phyloP scores from a whole-genome alignment of 2,329 filamentous ascomycete species.

The Colletotrichum sublineola region DNA sequence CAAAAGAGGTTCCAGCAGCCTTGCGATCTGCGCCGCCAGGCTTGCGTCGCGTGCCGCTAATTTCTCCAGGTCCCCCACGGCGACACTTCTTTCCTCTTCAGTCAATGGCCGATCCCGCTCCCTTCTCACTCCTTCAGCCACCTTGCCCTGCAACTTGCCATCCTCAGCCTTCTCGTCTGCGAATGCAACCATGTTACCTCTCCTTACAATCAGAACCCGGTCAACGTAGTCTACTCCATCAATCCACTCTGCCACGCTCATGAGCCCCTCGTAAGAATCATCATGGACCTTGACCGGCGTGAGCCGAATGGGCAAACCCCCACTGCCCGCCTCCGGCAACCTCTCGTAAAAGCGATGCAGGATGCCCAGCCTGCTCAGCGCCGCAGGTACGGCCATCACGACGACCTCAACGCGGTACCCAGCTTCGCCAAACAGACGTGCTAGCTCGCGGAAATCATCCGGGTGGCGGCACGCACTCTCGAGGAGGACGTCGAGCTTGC shows the following conservation, averaged over 20 bases:
- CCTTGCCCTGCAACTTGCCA: conserved; percentile 30
- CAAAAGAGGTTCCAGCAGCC: conserved; percentile 46
- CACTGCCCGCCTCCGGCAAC: conserved; percentile 52
- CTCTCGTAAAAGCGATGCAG: conserved; percentile 55
- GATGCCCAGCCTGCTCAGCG: conserved; percentile 58
- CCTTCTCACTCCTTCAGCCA: conserved; percentile 45
- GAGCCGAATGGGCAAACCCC: conserved; percentile 55
- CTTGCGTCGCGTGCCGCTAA: conserved; percentile 45
- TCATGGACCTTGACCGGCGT: conserved; percentile 61
- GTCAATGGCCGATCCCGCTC: conserved; percentile 50
- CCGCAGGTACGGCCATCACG: conserved; percentile 58
- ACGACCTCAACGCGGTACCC: conserved; percentile 57
- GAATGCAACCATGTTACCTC: conserved; percentile 54
- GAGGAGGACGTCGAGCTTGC: conserved; percentile 55
- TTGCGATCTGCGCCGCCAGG: conserved; percentile 46
- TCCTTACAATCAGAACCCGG: conserved; percentile 55
- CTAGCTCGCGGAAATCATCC: conserved; percentile 56
- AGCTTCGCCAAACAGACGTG: conserved; percentile 49
- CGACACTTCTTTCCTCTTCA: conserved; percentile 45
- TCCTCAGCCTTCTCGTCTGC: conserved; percentile 25
- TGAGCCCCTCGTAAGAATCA: conserved; percentile 58
- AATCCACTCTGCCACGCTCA: conserved; percentile 54
- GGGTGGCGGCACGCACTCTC: conserved; percentile 62
- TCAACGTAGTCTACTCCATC: conserved; percentile 51
- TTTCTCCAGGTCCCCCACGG: conserved; percentile 46